phyloP scores from a whole-genome alignment of 139 green algal genomes.

The Picochlorum sp. region DNA sequence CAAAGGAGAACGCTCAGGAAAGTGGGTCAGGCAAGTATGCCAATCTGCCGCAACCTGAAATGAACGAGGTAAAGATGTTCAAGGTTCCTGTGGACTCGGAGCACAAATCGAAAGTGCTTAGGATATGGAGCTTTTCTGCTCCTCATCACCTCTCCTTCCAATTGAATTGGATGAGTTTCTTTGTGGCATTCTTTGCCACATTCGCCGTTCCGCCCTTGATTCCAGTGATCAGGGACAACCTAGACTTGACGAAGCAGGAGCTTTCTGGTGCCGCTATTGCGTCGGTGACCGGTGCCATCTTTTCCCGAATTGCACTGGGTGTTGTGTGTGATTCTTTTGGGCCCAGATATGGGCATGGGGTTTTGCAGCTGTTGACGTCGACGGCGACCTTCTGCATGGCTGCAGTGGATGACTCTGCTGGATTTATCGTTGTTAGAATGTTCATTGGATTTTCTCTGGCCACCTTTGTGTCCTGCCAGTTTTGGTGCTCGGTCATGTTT shows the following conservation, averaged over 20 bases:
- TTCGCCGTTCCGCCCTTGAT: constrained; percentile 78
- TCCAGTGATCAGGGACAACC: constrained; percentile 65
- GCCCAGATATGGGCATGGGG: constrained; percentile 49
- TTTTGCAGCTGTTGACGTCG: constrained; percentile 18
- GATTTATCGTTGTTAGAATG: constrained; percentile 57
- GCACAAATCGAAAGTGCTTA: constrained; percentile 45
- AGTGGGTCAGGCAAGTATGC: too few relatives aligned
- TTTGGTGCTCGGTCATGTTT: constrained; percentile 84
- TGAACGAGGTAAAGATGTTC: constrained; percentile 22
- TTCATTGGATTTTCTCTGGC: constrained; percentile 51
- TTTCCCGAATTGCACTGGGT: constrained; percentile 32
- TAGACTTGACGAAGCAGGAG: constrained; percentile 59
- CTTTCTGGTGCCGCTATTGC: constrained; percentile 30
- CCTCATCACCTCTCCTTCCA: constrained; percentile 66
- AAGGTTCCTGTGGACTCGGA: constrained; percentile 51
- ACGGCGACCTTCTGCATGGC: constrained; percentile 24
- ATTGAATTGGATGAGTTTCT: constrained; percentile 78
- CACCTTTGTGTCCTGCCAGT: constrained; percentile 85
- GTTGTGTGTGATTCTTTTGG: constrained; percentile 64
- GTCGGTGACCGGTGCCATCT: constrained; percentile 28
- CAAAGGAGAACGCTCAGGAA: too few relatives aligned
- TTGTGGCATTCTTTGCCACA: constrained; percentile 81
- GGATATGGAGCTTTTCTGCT: constrained; percentile 4
- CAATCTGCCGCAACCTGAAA: too few relatives aligned
- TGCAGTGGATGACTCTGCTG: constrained; percentile 30